These are phyloP conservation scores for Ambrosia trifida DNA, from an alignment of 129 eudicot genomes.

Conservation along the genomic window DNA sequence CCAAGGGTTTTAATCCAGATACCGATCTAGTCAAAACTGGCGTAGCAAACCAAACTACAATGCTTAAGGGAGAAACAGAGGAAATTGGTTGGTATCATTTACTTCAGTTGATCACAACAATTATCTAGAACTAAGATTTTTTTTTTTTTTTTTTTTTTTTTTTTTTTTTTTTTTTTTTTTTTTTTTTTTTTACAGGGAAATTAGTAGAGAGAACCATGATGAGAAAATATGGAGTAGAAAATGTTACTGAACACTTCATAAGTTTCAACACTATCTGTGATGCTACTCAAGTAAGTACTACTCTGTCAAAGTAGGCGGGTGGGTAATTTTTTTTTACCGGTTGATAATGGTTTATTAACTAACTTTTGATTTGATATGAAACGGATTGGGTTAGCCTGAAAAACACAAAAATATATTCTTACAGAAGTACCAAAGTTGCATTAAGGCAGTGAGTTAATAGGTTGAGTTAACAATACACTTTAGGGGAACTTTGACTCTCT, in stretches of 20 bases:
- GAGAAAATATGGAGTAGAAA: slow-evolving; percentile 82
- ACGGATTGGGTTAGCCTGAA: not conserved
- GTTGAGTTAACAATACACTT: not conserved
- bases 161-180: not conserved
- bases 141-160: no score
- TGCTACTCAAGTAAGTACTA: slow-evolving; percentile 74
- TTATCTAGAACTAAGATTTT: not conserved
- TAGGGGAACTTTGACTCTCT: not conserved
- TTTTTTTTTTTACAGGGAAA: slow-evolving; percentile 45
- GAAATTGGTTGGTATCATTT: slow-evolving; percentile 60
- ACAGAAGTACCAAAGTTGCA: not conserved
- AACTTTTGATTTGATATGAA: not conserved
- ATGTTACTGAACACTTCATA: slow-evolving; percentile 68
- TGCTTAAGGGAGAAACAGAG: slow-evolving; percentile 95
- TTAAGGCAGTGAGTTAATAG: not conserved
- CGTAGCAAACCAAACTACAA: slow-evolving; percentile 89
- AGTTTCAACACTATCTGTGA: slow-evolving; percentile 95
- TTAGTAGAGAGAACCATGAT: slow-evolving; percentile 84
- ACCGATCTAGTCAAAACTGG: slow-evolving; percentile 72
- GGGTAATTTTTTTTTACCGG: not conserved
- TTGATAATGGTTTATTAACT: not conserved
- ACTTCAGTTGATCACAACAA: not conserved
- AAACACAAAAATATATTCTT: not conserved
- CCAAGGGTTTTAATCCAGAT: slow-evolving; percentile 42
- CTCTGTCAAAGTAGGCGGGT: not conserved